Evolutionary conservation across 768 basidiomycete genomes (phyloP).

Genomic region (Psilocybe tampanensis): DNA sequence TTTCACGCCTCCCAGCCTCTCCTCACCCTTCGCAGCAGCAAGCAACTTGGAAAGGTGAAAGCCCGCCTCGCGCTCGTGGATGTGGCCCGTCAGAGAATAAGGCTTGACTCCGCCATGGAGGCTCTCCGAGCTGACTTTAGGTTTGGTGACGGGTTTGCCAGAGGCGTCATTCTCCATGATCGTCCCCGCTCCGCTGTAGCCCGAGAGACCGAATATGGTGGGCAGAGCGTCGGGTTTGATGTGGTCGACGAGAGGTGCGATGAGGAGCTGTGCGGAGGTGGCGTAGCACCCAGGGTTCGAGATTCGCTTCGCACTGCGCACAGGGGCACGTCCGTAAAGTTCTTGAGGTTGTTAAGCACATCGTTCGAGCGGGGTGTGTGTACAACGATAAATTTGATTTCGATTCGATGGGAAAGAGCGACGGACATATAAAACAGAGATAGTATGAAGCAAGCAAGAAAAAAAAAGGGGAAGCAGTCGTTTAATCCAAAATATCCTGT

Average conservation of each 20-base stretch:
- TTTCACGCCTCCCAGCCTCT: slow-evolving; percentile 36
- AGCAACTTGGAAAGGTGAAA: slow-evolving; percentile 75
- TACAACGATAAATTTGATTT: neutral
- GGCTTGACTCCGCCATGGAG: slow-evolving; percentile 78
- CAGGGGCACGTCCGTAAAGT: slow-evolving; percentile 74
- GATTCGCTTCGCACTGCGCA: slow-evolving; percentile 79
- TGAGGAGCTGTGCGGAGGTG: slow-evolving; percentile 87
- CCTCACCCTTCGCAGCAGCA: slow-evolving; percentile 10
- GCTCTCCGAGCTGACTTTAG: slow-evolving; percentile 81
- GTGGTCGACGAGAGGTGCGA: slow-evolving; percentile 85
- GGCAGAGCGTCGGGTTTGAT: slow-evolving; percentile 64
- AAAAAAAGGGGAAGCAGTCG: slow-evolving; percentile 32
- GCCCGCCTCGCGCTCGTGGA: slow-evolving; percentile 96
- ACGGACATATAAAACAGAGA: slow-evolving; percentile 3
- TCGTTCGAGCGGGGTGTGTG: neutral
- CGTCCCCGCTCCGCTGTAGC: slow-evolving; percentile 96
- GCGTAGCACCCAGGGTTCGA: slow-evolving; percentile 99
- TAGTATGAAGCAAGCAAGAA: slow-evolving; percentile 25
- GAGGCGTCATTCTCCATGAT: slow-evolving; percentile 66
- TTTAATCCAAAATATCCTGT: slow-evolving; percentile 27
- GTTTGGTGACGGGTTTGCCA: slow-evolving; percentile 71
- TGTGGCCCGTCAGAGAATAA: slow-evolving; percentile 94
- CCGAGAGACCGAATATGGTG: slow-evolving; percentile 90
- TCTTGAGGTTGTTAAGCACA: slow-evolving; percentile 56
- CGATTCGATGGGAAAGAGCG: slow-evolving; percentile 5